These are phyloP conservation scores for Scorias spongiosa DNA, from an alignment of 2,329 filamentous ascomycete genomes.

Conservation along the genomic window DNA sequence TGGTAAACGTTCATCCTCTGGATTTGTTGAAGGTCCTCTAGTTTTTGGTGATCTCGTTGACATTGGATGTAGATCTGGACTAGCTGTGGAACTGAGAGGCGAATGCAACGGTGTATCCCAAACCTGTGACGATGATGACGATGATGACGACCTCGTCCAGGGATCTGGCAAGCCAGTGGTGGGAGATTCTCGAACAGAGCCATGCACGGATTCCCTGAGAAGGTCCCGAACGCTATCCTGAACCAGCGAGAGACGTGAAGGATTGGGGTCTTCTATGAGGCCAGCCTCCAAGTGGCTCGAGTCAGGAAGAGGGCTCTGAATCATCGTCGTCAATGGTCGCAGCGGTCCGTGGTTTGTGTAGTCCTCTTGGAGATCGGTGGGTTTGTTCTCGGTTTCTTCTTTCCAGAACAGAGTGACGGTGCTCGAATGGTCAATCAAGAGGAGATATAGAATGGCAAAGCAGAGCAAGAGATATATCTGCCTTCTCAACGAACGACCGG, in stretches of 20 bases:
- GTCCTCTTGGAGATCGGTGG: neutral
- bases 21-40: neutral
- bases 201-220: constrained; percentile 15
- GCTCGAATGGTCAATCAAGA: too few relatives aligned
- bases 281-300: constrained; percentile 18
- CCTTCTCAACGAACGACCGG: too few relatives aligned
- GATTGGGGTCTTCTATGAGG: constrained; percentile 16
- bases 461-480: too few relatives aligned
- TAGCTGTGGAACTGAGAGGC: constrained; percentile 2
- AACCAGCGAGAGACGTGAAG: constrained; percentile 15
- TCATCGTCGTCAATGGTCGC: neutral
- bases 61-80: neutral
- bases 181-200: constrained; percentile 4
- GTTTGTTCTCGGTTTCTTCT: neutral
- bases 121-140: constrained; percentile 1
- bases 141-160: constrained; percentile 7
- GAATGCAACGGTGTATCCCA: constrained; percentile 2
- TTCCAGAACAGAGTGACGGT: neutral
- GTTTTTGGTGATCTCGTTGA: too few relatives aligned
- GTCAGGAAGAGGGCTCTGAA: constrained; percentile 14
- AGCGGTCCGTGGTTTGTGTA: neutral
- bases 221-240: constrained; percentile 21
- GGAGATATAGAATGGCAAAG: too few relatives aligned
- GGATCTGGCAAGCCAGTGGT: constrained; percentile 3
- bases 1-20: neutral